Evolutionary conservation across 2,329 filamentous ascomycete species (phyloP).

Genomic region (Tolypocladium paradoxum): DNA sequence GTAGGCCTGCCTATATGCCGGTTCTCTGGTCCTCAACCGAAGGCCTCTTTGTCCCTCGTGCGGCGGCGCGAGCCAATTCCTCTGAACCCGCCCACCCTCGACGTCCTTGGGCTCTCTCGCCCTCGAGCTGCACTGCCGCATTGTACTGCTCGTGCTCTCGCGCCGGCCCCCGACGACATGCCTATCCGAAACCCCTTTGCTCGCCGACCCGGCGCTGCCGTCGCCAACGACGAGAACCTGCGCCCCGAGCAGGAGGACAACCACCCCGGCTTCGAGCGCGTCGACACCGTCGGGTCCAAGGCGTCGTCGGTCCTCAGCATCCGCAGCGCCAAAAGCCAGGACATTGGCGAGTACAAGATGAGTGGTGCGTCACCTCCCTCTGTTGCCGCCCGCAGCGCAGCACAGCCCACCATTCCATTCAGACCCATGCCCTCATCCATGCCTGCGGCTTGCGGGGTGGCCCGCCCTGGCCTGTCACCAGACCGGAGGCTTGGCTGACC

Average conservation of each 20-base stretch:
- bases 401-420: too few relatives aligned
- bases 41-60: not conserved
- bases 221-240: slow-evolving; percentile 42
- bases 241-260: slow-evolving; percentile 26
- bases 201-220: slow-evolving; percentile 40
- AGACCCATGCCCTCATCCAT: not conserved
- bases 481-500: slow-evolving; percentile 13
- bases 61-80: not conserved
- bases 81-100: not conserved
- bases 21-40: not conserved
- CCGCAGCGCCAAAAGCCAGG: slow-evolving; percentile 47
- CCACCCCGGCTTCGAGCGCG: slow-evolving; percentile 43
- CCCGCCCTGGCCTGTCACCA: slow-evolving; percentile 9
- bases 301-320: slow-evolving; percentile 52
- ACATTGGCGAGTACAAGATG: slow-evolving; percentile 68
- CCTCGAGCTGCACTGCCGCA: not conserved
- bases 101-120: not conserved
- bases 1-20: not conserved
- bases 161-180: slow-evolving; percentile 32
- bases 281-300: slow-evolving; percentile 52
- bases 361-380: slow-evolving; percentile 47
- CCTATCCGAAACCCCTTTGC: slow-evolving; percentile 65
- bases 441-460: not conserved
- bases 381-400: not conserved
- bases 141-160: not conserved